Percentiles rank a stretch among this genome's conserved stretches.
These are phyloP conservation scores for Rhododendron henanense DNA, from an alignment of 148 eudicot genomes.

Conservation along the genomic window DNA sequence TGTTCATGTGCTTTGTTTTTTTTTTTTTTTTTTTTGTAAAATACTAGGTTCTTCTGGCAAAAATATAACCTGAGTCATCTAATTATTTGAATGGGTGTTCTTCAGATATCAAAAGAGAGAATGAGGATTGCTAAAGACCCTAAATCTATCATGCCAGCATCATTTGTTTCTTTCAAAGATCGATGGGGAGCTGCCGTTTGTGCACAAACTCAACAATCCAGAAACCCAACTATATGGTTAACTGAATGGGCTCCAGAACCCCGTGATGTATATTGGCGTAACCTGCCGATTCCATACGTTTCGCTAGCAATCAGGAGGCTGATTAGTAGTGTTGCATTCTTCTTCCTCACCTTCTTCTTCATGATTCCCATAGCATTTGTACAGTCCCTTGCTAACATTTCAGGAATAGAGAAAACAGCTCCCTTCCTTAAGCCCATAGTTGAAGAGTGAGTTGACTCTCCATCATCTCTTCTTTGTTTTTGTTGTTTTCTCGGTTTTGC, in stretches of 20 bases:
- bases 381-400: constrained; percentile 63
- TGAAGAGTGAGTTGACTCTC: constrained; percentile 43
- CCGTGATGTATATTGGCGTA: constrained; percentile 65
- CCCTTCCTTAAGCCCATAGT: constrained; percentile 57
- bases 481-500: background rate
- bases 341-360: constrained; percentile 71
- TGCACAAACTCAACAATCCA: constrained; percentile 62
- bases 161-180: constrained; percentile 59
- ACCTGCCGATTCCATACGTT: constrained; percentile 55
- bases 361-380: constrained; percentile 67
- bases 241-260: constrained; percentile 76
- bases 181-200: constrained; percentile 64
- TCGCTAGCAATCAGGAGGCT: constrained; percentile 58
- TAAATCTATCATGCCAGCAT: constrained; percentile 42
- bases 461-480: constrained; percentile 1
- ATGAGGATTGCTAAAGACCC: constrained; percentile 27
- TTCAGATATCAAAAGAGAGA: constrained; percentile 45
- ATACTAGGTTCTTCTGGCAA: background rate
- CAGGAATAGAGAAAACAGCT: constrained; percentile 51
- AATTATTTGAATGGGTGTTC: constrained; percentile 3
- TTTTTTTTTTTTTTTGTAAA: background rate
- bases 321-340: constrained; percentile 51
- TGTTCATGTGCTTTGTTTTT: background rate
- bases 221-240: constrained; percentile 54
- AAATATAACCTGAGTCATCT: background rate